Conservation (phyloP, 306 rosid genomes). For the Rosa rugosa region DNA sequence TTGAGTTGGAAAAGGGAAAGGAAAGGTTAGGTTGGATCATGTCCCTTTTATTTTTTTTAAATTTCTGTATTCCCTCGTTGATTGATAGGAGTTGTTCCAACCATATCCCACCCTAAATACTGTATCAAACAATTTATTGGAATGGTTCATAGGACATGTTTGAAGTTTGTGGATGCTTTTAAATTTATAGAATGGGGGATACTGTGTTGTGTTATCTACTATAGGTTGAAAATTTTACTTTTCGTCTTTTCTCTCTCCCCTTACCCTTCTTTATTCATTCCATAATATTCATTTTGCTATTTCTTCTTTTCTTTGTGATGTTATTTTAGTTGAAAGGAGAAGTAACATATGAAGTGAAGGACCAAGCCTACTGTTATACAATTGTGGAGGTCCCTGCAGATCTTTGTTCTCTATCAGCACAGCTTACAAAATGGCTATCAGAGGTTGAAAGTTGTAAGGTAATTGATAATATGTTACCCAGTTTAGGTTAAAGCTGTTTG, state of each 20-base stretch:
- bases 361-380: conserved; percentile 73
- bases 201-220: conserved; percentile 20
- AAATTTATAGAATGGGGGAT: conserved; percentile 5
- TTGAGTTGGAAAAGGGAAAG: background rate
- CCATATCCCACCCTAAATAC: background rate
- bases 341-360: conserved; percentile 85
- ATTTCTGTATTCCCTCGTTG: background rate
- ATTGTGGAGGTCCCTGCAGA: conserved; percentile 61
- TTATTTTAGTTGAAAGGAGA: conserved; percentile 71
- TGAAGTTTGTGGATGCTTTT: background rate
- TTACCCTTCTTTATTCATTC: background rate
- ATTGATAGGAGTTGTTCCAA: background rate
- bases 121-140: background rate
- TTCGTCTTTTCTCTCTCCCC: background rate
- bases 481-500: conserved; percentile 3
- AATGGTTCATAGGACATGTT: background rate
- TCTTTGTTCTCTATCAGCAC: conserved; percentile 62
- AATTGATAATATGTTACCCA: conserved; percentile 2
- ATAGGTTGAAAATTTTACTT: background rate
- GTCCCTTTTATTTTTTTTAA: background rate
- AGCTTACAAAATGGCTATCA: conserved; percentile 76
- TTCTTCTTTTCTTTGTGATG: conserved; percentile 17
- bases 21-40: background rate
- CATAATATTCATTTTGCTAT: conserved; percentile 13
- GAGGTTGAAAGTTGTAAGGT: conserved; percentile 91